Percentiles rank a stretch among this genome's conserved stretches.
phyloP scores from a whole-genome alignment of 495 filamentous ascomycete species.

The Thozetella sp. region DNA sequence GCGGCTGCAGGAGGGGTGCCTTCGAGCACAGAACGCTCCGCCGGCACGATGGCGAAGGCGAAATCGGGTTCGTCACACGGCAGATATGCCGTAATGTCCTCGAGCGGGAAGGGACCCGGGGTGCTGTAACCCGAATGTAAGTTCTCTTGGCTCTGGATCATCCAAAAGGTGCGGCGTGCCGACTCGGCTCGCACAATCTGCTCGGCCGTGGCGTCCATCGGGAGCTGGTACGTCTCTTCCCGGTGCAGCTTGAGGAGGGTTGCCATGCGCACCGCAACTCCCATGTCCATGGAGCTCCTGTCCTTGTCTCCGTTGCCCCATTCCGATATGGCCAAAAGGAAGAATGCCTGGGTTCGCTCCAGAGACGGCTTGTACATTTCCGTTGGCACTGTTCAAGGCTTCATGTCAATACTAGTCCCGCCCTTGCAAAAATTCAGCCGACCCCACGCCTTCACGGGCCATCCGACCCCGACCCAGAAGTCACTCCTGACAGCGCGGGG shows the following conservation, averaged over 20 bases:
- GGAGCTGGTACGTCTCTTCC: constrained; percentile 38
- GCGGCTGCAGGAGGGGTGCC: constrained; percentile 31
- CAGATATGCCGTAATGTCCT: constrained; percentile 36
- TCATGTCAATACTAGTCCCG: background rate
- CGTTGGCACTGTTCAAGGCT: constrained; percentile 5
- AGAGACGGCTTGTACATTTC: constrained; percentile 30
- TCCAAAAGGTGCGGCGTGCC: constrained; percentile 38
- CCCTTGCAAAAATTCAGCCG: background rate
- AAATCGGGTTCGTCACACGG: constrained; percentile 38
- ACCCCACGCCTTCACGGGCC: too few relatives aligned
- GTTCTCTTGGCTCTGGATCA: constrained; percentile 38
- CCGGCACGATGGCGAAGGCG: constrained; percentile 27
- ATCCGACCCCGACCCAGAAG: too few relatives aligned
- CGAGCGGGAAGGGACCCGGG: constrained; percentile 30
- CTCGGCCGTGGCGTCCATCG: constrained; percentile 8
- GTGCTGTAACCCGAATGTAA: constrained; percentile 34
- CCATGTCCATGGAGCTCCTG: constrained; percentile 38
- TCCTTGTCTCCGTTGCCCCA: constrained; percentile 37
- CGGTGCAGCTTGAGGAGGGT: constrained; percentile 40
- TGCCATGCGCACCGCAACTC: constrained; percentile 41
- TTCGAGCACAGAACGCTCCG: constrained; percentile 32
- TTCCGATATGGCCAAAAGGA: constrained; percentile 37
- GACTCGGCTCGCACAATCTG: constrained; percentile 20
- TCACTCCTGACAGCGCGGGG: too few relatives aligned
- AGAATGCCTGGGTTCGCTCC: constrained; percentile 41